phyloP scores from a whole-genome alignment of 1,284 basidiomycete species.

The Puccinia polysora region DNA sequence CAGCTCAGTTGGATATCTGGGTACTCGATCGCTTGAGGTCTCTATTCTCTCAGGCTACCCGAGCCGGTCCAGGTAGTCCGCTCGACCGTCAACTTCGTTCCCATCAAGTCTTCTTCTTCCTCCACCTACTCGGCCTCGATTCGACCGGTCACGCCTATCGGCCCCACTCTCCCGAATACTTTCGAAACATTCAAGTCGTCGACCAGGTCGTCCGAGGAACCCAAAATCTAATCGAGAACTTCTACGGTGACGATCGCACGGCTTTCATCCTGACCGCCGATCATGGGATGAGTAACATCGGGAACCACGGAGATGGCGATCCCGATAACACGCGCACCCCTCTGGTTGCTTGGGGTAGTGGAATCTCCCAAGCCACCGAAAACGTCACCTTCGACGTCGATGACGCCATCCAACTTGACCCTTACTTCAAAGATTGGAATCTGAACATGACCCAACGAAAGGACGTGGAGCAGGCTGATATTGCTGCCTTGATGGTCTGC shows the following conservation, averaged over 20 bases:
- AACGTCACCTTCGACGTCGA: slow-evolving; percentile 31
- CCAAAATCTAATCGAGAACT: slow-evolving; percentile 63
- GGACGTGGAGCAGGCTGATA: slow-evolving; percentile 79
- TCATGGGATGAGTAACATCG: slow-evolving; percentile 83
- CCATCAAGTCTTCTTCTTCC: slow-evolving; percentile 64
- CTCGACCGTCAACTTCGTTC: slow-evolving; percentile 36
- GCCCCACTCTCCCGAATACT: slow-evolving; percentile 82
- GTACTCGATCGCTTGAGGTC: slow-evolving; percentile 64
- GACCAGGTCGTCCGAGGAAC: slow-evolving; percentile 70
- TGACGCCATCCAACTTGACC: slow-evolving; percentile 40
- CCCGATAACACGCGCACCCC: slow-evolving; percentile 57
- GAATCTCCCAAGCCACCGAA: slow-evolving; percentile 52
- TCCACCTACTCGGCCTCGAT: slow-evolving; percentile 78
- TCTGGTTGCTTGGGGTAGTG: slow-evolving; percentile 53
- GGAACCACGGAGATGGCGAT: slow-evolving; percentile 85
- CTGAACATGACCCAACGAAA: slow-evolving; percentile 61
- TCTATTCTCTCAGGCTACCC: slow-evolving; percentile 63
- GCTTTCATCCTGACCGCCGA: slow-evolving; percentile 81
- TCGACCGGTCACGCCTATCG: slow-evolving; percentile 83
- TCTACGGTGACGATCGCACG: slow-evolving; percentile 67
- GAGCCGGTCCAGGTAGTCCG: slow-evolving; percentile 28
- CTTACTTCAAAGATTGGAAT: slow-evolving; percentile 65
- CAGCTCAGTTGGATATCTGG: slow-evolving; percentile 73
- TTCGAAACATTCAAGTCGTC: slow-evolving; percentile 75
- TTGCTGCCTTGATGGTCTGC: slow-evolving; percentile 68